Evolutionary conservation across 495 filamentous ascomycete genomes (phyloP), one percentile per base, ranked within the genome.

Genomic region (Letharia columbiana): DNA sequence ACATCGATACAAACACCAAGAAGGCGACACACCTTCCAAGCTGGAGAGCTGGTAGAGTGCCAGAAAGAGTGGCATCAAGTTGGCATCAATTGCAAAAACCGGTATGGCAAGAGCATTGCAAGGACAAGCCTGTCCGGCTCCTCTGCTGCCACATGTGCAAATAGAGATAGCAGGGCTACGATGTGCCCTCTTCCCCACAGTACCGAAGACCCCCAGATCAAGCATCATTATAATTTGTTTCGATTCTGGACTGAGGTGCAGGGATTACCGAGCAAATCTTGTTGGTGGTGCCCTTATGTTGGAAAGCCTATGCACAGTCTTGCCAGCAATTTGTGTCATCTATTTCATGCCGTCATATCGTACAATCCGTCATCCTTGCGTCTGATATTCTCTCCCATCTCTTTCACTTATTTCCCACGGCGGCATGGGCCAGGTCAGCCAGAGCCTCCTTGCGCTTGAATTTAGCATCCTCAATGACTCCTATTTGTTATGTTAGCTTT

Each of bases 391-490:
- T n/a, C 23, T 28, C 23, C 23, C 23, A 20, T 15, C 41, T 18
- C 18, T 37, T 64, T 54, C 42, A 65, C 23, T 31, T 78, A 69
- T 82, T 84, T 73, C 83, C 81, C 50, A 68, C 67, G 4, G 78
- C 84, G 3, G 76, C 79, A 62, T 79, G 80, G n/a, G 80, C 83
- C n/a, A 88, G 77, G 69, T 84, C 86, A 45, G 81, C 82, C 35
- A 89, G 75, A 9, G 84, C 86, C 68, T 89, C 86, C 37, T 82
- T 83, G 67, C 86, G 86, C 80, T 89, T 89, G 82, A 84, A 89
- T 75, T 84, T 86, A 50, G 85, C 86, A 71, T 89, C 86, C 75
- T 87, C 82, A 61, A 89, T 85, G 42, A 88, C 86, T 56, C 81
- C 86, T 87, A 44, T 59, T 47, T 75, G 45, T 75, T 23, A 57